Evolutionary conservation across 2,329 filamentous ascomycete species (phyloP), one percentile per base, ranked within the genome.

Genomic region (Thermoascus crustaceus): DNA sequence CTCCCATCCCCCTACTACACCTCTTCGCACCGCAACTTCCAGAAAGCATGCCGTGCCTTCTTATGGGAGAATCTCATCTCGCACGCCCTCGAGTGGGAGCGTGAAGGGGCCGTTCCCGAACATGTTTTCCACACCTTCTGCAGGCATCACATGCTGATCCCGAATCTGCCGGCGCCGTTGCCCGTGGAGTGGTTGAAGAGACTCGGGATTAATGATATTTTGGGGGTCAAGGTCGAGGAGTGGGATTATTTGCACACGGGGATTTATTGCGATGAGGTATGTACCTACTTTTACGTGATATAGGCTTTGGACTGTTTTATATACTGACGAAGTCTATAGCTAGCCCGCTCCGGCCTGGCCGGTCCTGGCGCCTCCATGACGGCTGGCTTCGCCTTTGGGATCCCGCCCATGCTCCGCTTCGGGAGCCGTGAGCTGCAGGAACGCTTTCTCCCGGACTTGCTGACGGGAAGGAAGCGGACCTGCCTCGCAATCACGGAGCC

Each of bases 401-500:
- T 85, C 1, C 80, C 82, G 0, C 80, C 81, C 0, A 71, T 86
- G 30, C 54, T 84, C 49, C 82, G 84, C 50, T 86, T 79, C 52
- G 82, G 77, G 7, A 73, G 64, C 48, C 57, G 61, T 35, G 55
- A 73, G 45, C 61, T 86, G 17, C 78, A 85, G 56, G 75, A 80
- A 44, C 67, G 70, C 7, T 78, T 81, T 44, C 63, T 87, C 5
- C 81, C 82, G 0, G 79, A 82, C 33, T 65, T 86, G 1, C 64
- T 87, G 8, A 72, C 70, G 0, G 79, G 80, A 5, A 71, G 69
- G 52, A 84, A 78, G 60, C 67, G 82, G 26, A 69, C 69, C 9
- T 87, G 82, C 50, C 85, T 88, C 45, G 83, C 82, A 7, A 85
- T 88, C 48, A 88, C 83, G 0, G 83, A 88, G 53, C 83, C 83